phyloP scores from a whole-genome alignment of 331 rosid species.

The Rhamnella rubrinervis region DNA sequence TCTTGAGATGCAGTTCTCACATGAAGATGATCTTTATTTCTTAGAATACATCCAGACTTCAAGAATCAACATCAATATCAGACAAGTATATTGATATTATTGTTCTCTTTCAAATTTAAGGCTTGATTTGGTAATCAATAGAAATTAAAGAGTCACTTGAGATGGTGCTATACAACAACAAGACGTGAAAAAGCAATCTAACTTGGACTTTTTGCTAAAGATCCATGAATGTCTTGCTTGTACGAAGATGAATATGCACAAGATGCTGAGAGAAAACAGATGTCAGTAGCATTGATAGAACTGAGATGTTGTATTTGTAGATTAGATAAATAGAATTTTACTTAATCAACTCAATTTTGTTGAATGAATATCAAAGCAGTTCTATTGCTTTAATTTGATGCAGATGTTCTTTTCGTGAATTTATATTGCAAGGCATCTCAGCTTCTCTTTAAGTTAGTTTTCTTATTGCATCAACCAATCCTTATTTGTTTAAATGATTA shows the following conservation, averaged over 20 bases:
- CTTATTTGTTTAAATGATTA: too few relatives aligned
- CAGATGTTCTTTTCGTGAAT: too few relatives aligned
- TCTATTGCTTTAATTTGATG: too few relatives aligned
- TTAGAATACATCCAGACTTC: conserved; percentile 71
- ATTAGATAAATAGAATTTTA: too few relatives aligned
- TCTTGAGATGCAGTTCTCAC: conserved; percentile 49
- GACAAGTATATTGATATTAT: conserved; percentile 70
- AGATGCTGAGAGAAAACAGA: not conserved
- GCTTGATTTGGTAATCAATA: not conserved
- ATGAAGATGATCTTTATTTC: conserved; percentile 58
- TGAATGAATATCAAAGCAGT: too few relatives aligned
- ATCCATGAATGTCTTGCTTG: not conserved
- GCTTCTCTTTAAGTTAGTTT: too few relatives aligned
- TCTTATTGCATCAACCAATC: too few relatives aligned
- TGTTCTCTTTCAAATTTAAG: not conserved
- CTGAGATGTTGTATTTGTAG: not conserved
- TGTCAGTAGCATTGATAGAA: not conserved
- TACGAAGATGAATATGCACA: not conserved
- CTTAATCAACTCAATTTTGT: too few relatives aligned
- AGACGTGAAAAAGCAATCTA: not conserved
- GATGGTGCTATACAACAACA: not conserved
- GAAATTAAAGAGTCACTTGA: not conserved
- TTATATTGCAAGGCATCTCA: too few relatives aligned
- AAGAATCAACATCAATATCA: conserved; percentile 87
- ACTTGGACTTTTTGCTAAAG: too few relatives aligned